These are phyloP conservation scores for Neodidymelliopsis sp. DNA, from an alignment of 2,329 filamentous ascomycete species.

Conservation along the genomic window DNA sequence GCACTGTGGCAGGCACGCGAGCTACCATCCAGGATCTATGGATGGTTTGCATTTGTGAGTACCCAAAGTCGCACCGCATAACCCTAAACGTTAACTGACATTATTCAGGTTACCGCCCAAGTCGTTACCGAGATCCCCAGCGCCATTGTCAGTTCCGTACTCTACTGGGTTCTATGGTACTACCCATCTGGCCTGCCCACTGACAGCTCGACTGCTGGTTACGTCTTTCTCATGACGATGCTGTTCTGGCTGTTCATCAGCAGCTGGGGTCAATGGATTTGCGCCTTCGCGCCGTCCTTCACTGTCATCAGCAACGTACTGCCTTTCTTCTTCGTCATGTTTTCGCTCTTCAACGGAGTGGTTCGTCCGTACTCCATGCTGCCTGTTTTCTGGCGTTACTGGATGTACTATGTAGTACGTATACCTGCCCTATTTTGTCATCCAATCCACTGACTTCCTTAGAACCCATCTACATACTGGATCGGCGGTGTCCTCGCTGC, in stretches of 20 bases:
- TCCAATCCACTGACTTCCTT: constrained; percentile 63
- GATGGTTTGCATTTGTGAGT: constrained; percentile 72
- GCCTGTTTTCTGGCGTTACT: constrained; percentile 76
- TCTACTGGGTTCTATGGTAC: constrained; percentile 82
- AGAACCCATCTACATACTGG: constrained; percentile 74
- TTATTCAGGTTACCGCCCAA: constrained; percentile 66
- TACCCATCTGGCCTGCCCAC: constrained; percentile 74
- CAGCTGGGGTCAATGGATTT: constrained; percentile 85
- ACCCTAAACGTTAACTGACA: background rate
- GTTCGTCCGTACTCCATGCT: constrained; percentile 71
- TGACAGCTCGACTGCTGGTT: constrained; percentile 71
- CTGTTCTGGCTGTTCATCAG: constrained; percentile 79
- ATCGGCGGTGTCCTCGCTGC: constrained; percentile 73
- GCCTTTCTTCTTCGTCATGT: constrained; percentile 83
- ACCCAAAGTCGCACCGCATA: too few relatives aligned
- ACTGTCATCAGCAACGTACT: constrained; percentile 77
- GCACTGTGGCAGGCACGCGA: constrained; percentile 77
- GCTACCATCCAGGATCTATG: constrained; percentile 76
- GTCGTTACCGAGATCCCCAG: constrained; percentile 76
- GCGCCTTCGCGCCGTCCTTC: constrained; percentile 79
- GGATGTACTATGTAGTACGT: constrained; percentile 73
- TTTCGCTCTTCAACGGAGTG: constrained; percentile 79
- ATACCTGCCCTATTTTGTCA: constrained; percentile 66
- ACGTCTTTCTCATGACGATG: constrained; percentile 79
- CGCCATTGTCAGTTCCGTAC: constrained; percentile 67